Evolutionary conservation across 257 asterid species (phyloP).

Genomic region (Solanum chmielewskii): DNA sequence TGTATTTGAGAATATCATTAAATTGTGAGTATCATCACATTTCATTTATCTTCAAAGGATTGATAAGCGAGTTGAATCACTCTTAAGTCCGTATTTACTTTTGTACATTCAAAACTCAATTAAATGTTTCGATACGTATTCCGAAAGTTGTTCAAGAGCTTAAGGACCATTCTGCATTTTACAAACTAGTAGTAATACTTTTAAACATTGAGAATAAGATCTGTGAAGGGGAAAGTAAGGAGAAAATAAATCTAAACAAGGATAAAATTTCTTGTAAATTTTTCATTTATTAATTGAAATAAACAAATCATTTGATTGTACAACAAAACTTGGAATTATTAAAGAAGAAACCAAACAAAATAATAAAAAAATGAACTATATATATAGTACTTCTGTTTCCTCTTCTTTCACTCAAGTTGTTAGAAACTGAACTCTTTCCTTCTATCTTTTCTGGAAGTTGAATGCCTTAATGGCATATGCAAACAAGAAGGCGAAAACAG

Average conservation of each 20-base stretch:
- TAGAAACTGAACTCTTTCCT: background rate
- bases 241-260: background rate
- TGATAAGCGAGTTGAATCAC: background rate
- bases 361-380: background rate
- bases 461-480: slow-evolving; percentile 32
- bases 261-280: background rate
- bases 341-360: background rate
- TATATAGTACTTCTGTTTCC: background rate
- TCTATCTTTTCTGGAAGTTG: slow-evolving; percentile 47
- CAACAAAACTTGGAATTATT: background rate
- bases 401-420: background rate
- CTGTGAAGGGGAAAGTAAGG: background rate
- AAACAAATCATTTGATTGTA: background rate
- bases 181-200: background rate
- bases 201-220: background rate
- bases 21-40: background rate
- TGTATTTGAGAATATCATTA: no score
- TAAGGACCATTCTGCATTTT: background rate
- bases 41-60: background rate
- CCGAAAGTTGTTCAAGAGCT: background rate
- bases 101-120: background rate
- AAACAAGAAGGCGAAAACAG: slow-evolving; percentile 32
- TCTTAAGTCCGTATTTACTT: background rate
- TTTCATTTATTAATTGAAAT: background rate
- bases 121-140: background rate